Evolutionary conservation across 345 rosid genomes (phyloP).

Genomic region (Garcia nutans): DNA sequence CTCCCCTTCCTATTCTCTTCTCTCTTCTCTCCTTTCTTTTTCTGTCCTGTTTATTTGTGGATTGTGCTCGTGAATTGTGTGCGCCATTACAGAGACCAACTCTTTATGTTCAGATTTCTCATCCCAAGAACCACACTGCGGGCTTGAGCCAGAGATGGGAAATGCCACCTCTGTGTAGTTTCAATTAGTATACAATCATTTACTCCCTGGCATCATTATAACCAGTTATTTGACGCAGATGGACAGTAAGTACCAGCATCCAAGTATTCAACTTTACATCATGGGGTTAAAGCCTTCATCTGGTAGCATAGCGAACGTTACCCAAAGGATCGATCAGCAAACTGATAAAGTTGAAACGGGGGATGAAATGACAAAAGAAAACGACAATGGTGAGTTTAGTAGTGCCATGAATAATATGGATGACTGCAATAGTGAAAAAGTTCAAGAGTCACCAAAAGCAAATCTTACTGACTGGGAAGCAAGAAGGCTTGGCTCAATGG

Average conservation of each 20-base stretch:
- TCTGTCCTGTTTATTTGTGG: no score
- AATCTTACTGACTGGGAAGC: slow-evolving; percentile 86
- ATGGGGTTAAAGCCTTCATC: slow-evolving; percentile 52
- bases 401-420: slow-evolving; percentile 15
- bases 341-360: slow-evolving; percentile 30
- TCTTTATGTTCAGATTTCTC: not conserved
- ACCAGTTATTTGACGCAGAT: slow-evolving; percentile 46
- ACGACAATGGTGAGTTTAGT: slow-evolving; percentile 18
- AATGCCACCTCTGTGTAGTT: not conserved
- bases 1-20: no score
- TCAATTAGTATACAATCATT: not conserved
- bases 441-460: slow-evolving; percentile 36
- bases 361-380: slow-evolving; percentile 24
- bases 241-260: slow-evolving; percentile 79
- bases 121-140: not conserved
- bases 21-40: no score
- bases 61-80: no score
- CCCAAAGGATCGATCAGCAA: slow-evolving; percentile 18
- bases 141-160: not conserved
- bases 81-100: not conserved
- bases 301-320: slow-evolving; percentile 24
- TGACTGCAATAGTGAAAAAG: slow-evolving; percentile 25
- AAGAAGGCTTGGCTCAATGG: slow-evolving; percentile 81
- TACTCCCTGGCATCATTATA: not conserved
- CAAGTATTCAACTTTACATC: slow-evolving; percentile 81